Percentiles rank a stretch among this genome's conserved stretches.
Evolutionary conservation across 768 basidiomycete genomes (phyloP).

Genomic region (Trametes cinnabarina): DNA sequence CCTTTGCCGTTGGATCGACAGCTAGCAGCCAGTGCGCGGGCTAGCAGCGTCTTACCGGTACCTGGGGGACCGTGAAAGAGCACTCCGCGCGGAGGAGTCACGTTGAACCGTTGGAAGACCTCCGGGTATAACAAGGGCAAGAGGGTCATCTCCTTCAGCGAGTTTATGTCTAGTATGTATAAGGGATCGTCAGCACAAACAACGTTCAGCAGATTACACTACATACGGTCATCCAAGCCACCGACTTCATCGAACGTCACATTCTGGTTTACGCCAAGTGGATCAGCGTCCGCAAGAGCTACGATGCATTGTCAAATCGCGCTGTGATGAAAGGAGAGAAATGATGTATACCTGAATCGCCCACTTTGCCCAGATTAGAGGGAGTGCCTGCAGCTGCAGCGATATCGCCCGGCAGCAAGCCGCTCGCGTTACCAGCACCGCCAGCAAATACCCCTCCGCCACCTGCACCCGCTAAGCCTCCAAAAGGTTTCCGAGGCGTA

Average conservation of each 20-base stretch:
- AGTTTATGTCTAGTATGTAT: constrained; percentile 83
- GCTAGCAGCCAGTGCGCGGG: constrained; percentile 90
- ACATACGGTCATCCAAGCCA: constrained; percentile 88
- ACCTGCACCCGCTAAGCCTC: constrained; percentile 40
- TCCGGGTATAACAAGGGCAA: constrained; percentile 95
- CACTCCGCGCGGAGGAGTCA: constrained; percentile 95
- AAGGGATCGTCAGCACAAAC: neutral
- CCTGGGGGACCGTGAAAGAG: constrained; percentile 98
- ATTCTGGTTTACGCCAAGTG: constrained; percentile 87
- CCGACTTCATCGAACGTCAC: constrained; percentile 97
- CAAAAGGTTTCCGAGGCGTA: constrained; percentile 68
- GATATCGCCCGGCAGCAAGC: constrained; percentile 62
- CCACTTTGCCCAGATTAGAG: constrained; percentile 82
- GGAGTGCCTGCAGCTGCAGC: constrained; percentile 72
- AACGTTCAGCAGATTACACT: neutral
- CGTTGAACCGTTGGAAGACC: constrained; percentile 88
- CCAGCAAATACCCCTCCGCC: constrained; percentile 52
- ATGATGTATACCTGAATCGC: constrained; percentile 60
- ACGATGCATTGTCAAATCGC: no score
- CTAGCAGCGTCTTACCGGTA: constrained; percentile 95
- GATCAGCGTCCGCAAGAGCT: constrained; percentile 94
- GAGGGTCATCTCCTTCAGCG: constrained; percentile 97
- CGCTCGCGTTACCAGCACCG: constrained; percentile 44
- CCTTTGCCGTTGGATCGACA: constrained; percentile 83
- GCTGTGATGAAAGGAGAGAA: constrained; percentile 3